Evolutionary conservation across 371 early-diverging fungal species (phyloP), one percentile per base, ranked within the genome.

Genomic region (Entomophthora muscae): DNA sequence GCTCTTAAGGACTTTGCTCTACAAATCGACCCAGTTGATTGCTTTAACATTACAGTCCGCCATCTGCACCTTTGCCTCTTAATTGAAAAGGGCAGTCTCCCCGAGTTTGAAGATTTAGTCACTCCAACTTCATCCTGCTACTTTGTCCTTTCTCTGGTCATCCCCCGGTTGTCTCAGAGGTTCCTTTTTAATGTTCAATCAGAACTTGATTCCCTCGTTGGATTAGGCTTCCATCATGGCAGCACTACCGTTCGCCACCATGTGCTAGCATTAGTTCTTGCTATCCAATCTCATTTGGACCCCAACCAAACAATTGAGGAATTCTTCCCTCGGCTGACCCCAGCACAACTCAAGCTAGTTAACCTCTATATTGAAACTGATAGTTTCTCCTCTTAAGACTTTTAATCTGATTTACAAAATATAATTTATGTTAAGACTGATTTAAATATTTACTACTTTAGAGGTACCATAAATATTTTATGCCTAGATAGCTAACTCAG

Each of bases 311-410:
- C 31, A 1, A 33, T 61, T 22, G 12, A 24, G 42, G 21, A 31
- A 1, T 61, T 61, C 27, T 61, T 61, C 42, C 61, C 61, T n/a
- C 31, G 42, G 17, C 61, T 61, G 17, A 33, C 61, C 21, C 61
- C 61, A 7, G 33, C 61, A 5, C 61, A 61, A 33, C 23, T 61
- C 42, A 61, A 51, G 21, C 26, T 61, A n/a, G 42, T 61, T 3
- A 31, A 61, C n/a, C 26, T 61, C 23, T 61, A 61, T 24, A 2
- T 33, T 13, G 61, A 61, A 42, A 42, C 22, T 57, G 29, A 17
- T 57, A 57, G 31, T 51, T 51, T 51, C 12, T 12, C n/a, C n/a
- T n/a, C n/a, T 51, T n/a, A 51, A 51, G 10, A 17, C n/a, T 51
- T 51, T 51, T 51, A 51, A 51, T 51, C n/a, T 51, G 12, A 51